Conservation (phyloP, 2,329 filamentous ascomycete genomes). For the Acrocalymma vagum region DNA sequence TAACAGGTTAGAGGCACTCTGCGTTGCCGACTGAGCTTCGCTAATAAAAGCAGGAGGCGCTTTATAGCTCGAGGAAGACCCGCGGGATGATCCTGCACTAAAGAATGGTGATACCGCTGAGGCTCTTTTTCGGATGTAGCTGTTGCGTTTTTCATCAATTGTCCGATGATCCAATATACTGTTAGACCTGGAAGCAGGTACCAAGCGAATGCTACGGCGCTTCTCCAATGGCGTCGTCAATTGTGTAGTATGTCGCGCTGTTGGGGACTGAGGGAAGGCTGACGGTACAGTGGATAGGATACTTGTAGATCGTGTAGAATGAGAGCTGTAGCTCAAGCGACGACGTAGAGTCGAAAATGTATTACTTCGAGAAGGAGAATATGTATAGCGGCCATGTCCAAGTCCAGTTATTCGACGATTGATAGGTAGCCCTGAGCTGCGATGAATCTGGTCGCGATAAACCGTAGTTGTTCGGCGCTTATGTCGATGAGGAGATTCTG, state of each 20-base stretch:
- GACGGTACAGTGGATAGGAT: slow-evolving; percentile 49
- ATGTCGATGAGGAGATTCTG: slow-evolving; percentile 35
- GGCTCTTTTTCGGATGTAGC: slow-evolving; percentile 53
- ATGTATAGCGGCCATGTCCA: slow-evolving; percentile 39
- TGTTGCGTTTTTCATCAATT: slow-evolving; percentile 51
- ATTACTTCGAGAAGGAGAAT: slow-evolving; percentile 37
- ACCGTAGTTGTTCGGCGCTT: slow-evolving; percentile 32
- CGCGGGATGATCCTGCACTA: slow-evolving; percentile 38
- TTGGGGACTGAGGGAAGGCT: slow-evolving; percentile 45
- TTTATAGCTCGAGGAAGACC: slow-evolving; percentile 40
- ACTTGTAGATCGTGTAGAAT: slow-evolving; percentile 49
- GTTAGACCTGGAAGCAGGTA: slow-evolving; percentile 40
- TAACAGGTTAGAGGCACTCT: slow-evolving; percentile 11
- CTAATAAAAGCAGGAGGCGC: slow-evolving; percentile 26
- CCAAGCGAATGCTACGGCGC: slow-evolving; percentile 50
- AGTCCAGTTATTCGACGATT: slow-evolving; percentile 40
- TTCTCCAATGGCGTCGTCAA: slow-evolving; percentile 43
- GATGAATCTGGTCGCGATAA: slow-evolving; percentile 34
- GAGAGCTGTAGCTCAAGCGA: slow-evolving; percentile 46
- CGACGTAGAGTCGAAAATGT: slow-evolving; percentile 33
- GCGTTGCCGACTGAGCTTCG: slow-evolving; percentile 16
- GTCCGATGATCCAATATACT: slow-evolving; percentile 47
- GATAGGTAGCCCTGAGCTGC: slow-evolving; percentile 35
- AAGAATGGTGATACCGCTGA: slow-evolving; percentile 51
- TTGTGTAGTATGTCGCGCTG: slow-evolving; percentile 31